Base-by-base conservation (phyloP, 345 rosid genomes). In the Gossypium rotundifolium region DNA sequence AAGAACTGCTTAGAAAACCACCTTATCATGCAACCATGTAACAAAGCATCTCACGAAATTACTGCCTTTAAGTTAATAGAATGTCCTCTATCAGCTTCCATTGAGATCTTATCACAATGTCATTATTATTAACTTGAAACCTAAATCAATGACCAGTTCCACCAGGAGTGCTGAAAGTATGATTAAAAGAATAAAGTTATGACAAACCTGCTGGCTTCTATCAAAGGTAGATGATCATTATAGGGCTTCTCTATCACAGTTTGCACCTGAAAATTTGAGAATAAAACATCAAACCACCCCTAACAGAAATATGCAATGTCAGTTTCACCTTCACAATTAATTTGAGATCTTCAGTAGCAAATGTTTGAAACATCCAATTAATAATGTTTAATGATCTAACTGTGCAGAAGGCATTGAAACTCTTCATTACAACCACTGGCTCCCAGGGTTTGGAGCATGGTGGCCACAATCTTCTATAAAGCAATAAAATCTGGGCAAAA, bases 171-270 rank as follows among this genome's bases (percentile, higher is more conserved):
- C 42, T 1, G 55, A 55, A 58, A 59, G 11, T 33, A 61, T 14
- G 25, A 77, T 29, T 38, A 11, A 5, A 66, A 46, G 9, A 70
- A 42, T 9, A 23, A 71, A 17, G 29, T 11, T 23, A 38, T 45
- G 58, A 69, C 80, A 20, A 73, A 89, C 97, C 94, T 91, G 92
- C 96, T 91, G 25, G 96, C 96, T 81, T 91, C 96, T 83, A 89
- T 61, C 25, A 89, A 81, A 61, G 94, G 93, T 73, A 91, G 84
- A 58, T 91, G 97, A 65, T 91, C 94, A 71, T 91, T 88, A 76
- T 89, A 86, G 52, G 92, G 94, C 84, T 91, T 91, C 83, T 91
- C 97, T 14, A 91, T 88, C 76, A 91, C 94, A 79, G 89, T 87
- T 82, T 88, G 76, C 70, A 91, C 94, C 97, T 89, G 85, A 82